Conservation (phyloP, 768 basidiomycete genomes). For the Gymnopilus junonius region DNA sequence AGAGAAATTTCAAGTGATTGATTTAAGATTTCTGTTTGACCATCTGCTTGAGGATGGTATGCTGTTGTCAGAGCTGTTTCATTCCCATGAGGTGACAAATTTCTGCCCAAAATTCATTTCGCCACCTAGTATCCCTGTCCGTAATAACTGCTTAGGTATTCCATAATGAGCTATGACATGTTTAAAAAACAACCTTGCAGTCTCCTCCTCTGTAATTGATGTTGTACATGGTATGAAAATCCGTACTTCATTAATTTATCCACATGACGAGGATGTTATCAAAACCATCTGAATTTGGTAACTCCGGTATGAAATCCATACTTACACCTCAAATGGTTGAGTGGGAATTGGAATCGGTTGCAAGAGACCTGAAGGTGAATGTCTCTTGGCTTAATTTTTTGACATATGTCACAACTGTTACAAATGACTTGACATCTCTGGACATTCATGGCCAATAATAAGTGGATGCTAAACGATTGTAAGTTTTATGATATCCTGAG, state of each 20-base stretch:
- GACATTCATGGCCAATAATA: constrained; percentile 41
- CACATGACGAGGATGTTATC: constrained; percentile 38
- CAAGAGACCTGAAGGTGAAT: constrained; percentile 35
- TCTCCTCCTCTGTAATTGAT: constrained; percentile 27
- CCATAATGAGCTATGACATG: constrained; percentile 30
- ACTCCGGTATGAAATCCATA: constrained; percentile 40
- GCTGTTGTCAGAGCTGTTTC: constrained; percentile 27
- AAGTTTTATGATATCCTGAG: constrained; percentile 28
- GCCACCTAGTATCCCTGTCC: constrained; percentile 32
- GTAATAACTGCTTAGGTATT: constrained; percentile 31
- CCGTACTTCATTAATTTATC: constrained; percentile 42
- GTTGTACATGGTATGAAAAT: constrained; percentile 41
- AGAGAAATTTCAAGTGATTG: constrained; percentile 34
- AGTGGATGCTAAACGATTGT: constrained; percentile 20
- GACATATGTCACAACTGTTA: constrained; percentile 30
- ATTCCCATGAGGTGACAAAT: constrained; percentile 30
- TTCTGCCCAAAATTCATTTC: constrained; percentile 30
- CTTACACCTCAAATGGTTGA: constrained; percentile 34
- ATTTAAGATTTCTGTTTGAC: constrained; percentile 39
- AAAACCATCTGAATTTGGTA: constrained; percentile 34
- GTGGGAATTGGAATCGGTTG: constrained; percentile 37
- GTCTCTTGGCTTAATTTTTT: constrained; percentile 29
- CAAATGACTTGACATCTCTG: constrained; percentile 23
- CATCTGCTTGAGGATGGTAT: constrained; percentile 39
- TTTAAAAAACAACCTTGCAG: constrained; percentile 32